phyloP scores from a whole-genome alignment of 2,329 filamentous ascomycete species.

The Aspergillus transmontanensis region DNA sequence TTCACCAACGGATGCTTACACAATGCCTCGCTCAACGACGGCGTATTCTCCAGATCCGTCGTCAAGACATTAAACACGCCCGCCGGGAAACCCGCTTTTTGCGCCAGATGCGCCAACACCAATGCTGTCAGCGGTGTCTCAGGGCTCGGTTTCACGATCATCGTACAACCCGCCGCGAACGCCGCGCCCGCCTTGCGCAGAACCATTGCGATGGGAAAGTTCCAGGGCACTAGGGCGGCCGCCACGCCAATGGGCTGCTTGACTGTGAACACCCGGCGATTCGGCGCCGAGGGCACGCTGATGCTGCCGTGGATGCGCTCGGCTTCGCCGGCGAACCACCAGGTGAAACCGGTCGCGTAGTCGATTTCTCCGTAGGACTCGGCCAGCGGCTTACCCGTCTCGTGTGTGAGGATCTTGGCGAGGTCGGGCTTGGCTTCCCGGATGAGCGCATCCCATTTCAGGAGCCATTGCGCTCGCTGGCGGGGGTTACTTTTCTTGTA shows the following conservation, averaged over 20 bases:
- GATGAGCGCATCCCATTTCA: constrained; percentile 68
- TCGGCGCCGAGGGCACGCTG: constrained; percentile 61
- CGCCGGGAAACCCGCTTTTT: constrained; percentile 59
- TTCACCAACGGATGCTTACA: constrained; percentile 60
- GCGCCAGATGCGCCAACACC: constrained; percentile 55
- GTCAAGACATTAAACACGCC: constrained; percentile 65
- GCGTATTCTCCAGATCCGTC: constrained; percentile 47
- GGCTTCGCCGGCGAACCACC: constrained; percentile 65
- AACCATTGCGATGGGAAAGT: constrained; percentile 70
- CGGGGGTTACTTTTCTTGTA: constrained; percentile 64
- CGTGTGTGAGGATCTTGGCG: constrained; percentile 63
- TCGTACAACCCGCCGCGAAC: constrained; percentile 71
- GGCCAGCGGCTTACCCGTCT: constrained; percentile 60
- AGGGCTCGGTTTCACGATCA: constrained; percentile 72
- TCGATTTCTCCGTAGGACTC: constrained; percentile 60
- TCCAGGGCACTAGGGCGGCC: constrained; percentile 72
- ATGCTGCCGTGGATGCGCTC: constrained; percentile 65
- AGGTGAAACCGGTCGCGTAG: constrained; percentile 56
- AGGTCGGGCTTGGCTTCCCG: constrained; percentile 64
- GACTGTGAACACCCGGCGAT: constrained; percentile 68
- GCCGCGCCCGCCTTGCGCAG: constrained; percentile 69
- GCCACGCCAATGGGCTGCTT: constrained; percentile 74
- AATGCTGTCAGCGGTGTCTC: constrained; percentile 65
- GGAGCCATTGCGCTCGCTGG: constrained; percentile 62
- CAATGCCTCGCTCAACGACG: constrained; percentile 51